These are phyloP conservation scores for Naganishia antarctica DNA, from an alignment of 768 basidiomycete genomes.

Conservation along the genomic window DNA sequence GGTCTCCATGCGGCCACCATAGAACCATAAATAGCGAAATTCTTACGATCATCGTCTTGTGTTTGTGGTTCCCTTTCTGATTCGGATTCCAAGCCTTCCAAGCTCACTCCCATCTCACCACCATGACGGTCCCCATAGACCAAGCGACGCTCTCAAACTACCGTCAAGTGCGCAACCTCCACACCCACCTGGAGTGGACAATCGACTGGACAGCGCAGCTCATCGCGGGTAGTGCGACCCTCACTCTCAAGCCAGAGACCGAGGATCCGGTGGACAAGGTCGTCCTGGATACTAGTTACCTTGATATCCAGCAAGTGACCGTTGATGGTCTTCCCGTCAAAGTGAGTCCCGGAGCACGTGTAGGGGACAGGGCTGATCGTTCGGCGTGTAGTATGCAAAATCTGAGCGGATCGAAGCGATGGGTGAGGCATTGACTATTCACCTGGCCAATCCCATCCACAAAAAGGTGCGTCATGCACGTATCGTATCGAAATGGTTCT, in stretches of 20 bases:
- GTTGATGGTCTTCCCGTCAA: conserved; percentile 56
- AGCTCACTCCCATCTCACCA: too few relatives aligned
- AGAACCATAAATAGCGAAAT: too few relatives aligned
- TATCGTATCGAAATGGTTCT: neutral
- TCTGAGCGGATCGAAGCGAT: conserved; percentile 54
- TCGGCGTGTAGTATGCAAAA: conserved; percentile 21
- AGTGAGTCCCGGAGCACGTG: conserved; percentile 49
- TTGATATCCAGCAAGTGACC: conserved; percentile 58
- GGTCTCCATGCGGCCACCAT: too few relatives aligned
- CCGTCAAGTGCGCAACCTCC: conserved; percentile 59
- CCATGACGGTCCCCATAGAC: conserved; percentile 36
- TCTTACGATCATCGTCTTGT: too few relatives aligned
- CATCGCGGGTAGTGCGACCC: conserved; percentile 63
- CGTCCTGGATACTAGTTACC: conserved; percentile 65
- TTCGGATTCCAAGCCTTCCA: too few relatives aligned
- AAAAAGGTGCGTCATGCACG: conserved; percentile 20
- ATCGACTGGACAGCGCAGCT: conserved; percentile 65
- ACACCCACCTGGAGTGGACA: conserved; percentile 70
- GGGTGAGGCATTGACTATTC: conserved; percentile 69
- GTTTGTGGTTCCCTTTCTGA: too few relatives aligned
- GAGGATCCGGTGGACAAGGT: conserved; percentile 52
- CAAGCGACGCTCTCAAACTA: conserved; percentile 78
- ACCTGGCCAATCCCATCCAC: conserved; percentile 53
- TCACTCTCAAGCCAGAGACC: conserved; percentile 59
- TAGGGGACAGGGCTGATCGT: neutral